Percentiles rank a stretch among this genome's conserved stretches.
Evolutionary conservation across 1,284 basidiomycete species (phyloP).

Genomic region (Cystobasidium slooffiae): DNA sequence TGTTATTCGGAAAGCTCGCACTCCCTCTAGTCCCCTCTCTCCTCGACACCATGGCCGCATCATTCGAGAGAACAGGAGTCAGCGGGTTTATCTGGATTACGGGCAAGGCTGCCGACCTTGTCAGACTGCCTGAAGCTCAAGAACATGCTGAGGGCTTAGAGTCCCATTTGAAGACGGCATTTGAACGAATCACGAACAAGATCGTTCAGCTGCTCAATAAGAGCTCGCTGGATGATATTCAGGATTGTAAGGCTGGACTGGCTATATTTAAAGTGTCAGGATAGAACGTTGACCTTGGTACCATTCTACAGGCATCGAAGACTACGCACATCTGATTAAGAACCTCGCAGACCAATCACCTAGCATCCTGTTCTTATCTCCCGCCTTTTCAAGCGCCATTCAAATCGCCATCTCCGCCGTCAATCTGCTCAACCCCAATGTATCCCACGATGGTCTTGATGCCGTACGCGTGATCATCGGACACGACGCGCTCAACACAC

Average conservation of each 20-base stretch:
- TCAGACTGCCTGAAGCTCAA: constrained; percentile 31
- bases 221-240: constrained; percentile 55
- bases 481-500: constrained; percentile 60
- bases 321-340: constrained; percentile 83
- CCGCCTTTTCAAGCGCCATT: constrained; percentile 75
- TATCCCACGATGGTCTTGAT: constrained; percentile 79
- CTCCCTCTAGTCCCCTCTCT: constrained; percentile 72
- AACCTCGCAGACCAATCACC: constrained; percentile 73
- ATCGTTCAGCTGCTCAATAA: constrained; percentile 69
- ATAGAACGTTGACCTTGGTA: constrained; percentile 17
- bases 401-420: constrained; percentile 75
- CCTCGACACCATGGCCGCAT: constrained; percentile 72
- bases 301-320: constrained; percentile 77
- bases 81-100: constrained; percentile 94
- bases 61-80: constrained; percentile 80
- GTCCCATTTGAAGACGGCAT: constrained; percentile 41
- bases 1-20: constrained; percentile 74
- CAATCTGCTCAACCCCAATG: constrained; percentile 76
- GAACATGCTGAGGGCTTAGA: constrained; percentile 30
- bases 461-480: constrained; percentile 73
- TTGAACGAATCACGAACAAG: constrained; percentile 45
- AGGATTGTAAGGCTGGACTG: constrained; percentile 20
- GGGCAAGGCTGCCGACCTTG: constrained; percentile 66
- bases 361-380: constrained; percentile 75
- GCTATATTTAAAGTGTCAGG: background rate